Conservation (phyloP, 805 yeast genomes). For the Brettanomyces bruxellensis region DNA sequence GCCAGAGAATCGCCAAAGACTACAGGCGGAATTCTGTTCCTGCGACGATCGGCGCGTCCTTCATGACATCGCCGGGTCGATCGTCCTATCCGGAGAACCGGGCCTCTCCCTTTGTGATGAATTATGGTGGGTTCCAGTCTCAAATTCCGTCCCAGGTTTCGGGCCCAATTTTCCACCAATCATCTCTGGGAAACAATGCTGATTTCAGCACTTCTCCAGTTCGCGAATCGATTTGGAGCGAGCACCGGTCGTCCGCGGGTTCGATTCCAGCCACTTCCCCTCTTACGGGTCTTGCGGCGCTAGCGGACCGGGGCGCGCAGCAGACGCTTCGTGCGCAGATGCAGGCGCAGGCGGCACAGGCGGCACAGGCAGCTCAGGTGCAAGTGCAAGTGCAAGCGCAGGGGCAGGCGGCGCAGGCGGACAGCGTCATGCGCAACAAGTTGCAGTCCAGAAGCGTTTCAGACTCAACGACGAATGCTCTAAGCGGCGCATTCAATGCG, state of each 20-base stretch:
- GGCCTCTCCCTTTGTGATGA: neutral
- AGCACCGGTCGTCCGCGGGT: slow-evolving; percentile 14
- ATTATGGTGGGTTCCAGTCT: neutral
- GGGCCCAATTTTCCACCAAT: neutral
- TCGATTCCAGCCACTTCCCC: slow-evolving; percentile 17
- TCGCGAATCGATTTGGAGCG: neutral
- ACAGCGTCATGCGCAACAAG: no score
- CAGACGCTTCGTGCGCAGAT: no score
- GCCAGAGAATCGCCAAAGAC: neutral
- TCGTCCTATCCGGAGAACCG: neutral
- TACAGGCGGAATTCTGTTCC: neutral
- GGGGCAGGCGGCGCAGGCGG: no score
- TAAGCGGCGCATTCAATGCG: no score
- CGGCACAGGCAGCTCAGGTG: no score
- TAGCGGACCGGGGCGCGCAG: neutral
- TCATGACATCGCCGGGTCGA: neutral
- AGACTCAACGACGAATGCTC: no score
- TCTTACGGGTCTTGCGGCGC: slow-evolving; percentile 4
- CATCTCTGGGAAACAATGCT: neutral
- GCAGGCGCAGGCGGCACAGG: no score
- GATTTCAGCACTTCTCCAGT: neutral
- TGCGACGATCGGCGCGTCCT: slow-evolving; percentile 2
- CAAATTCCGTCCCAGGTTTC: neutral
- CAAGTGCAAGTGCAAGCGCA: no score
- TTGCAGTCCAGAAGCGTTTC: no score